A percentile compares a stretch with the other conserved stretches of the same genome.
phyloP scores from a whole-genome alignment of 768 basidiomycete species.

The Fistulinella prunicolor region DNA sequence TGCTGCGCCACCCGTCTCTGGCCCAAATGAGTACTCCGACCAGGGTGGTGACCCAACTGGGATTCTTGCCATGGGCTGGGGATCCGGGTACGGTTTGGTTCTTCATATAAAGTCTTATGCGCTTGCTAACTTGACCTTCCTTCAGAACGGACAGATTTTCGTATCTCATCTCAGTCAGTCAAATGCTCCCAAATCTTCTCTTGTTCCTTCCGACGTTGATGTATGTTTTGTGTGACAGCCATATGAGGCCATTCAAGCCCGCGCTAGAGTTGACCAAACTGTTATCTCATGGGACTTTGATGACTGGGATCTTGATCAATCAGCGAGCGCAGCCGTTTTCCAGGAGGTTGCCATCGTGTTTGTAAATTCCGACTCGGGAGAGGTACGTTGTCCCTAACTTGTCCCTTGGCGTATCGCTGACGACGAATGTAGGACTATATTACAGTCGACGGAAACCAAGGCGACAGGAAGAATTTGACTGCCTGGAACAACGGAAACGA shows the following conservation, averaged over 20 bases:
- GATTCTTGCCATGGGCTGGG: conserved; percentile 90
- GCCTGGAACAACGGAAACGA: conserved; percentile 37
- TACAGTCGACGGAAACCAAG: conserved; percentile 53
- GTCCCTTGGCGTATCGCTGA: neutral
- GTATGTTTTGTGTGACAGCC: conserved; percentile 42
- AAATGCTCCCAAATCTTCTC: too few species aligned
- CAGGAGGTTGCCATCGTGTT: conserved; percentile 77
- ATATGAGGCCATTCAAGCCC: conserved; percentile 73
- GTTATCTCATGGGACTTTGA: conserved; percentile 65
- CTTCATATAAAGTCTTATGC: neutral
- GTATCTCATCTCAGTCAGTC: conserved; percentile 69
- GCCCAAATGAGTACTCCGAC: conserved; percentile 70
- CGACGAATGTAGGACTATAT: conserved; percentile 40
- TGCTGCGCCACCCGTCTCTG: conserved; percentile 58
- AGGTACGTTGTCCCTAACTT: conserved; percentile 35
- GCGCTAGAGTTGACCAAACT: conserved; percentile 65
- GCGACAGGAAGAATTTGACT: conserved; percentile 38
- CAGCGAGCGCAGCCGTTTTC: conserved; percentile 44
- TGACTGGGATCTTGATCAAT: conserved; percentile 58
- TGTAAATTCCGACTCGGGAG: conserved; percentile 80
- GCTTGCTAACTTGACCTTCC: conserved; percentile 1
- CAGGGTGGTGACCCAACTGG: conserved; percentile 59
- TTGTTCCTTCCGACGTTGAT: too few species aligned
- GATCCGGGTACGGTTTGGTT: conserved; percentile 55
- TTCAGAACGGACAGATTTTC: conserved; percentile 66